Base-by-base conservation (phyloP, 139 green algal species). In the Closterium sp. region DNA sequence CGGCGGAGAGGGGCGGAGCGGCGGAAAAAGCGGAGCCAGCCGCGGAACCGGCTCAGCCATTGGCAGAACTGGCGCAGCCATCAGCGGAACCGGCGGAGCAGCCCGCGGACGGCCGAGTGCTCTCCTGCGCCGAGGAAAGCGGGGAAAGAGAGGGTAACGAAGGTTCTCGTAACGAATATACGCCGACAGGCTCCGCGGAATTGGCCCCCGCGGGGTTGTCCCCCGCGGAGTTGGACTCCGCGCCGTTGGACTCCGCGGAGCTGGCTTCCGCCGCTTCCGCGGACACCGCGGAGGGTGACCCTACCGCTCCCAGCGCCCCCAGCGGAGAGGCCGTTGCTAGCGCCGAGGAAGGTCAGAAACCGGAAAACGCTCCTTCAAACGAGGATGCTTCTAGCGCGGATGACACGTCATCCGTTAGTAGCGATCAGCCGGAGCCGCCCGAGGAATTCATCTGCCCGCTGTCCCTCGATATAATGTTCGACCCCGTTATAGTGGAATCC, bases 371-470 rank as follows among this genome's bases (percentile, higher is more conserved):
- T 79, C 62, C 62, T 79, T 79, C 17, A 27, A 79, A 79, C 19
- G 62, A 79, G 62, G 62, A 24, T 24, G 62, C 19, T 79, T 24
- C 19, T 79, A 27, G 62, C 62, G 62, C 62, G 19, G 62, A 79
- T 79, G 62, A 79, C 62, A 13, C 3, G 62, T 79, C 62, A 79
- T 79, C 62, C 62, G 62, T 79, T 27, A 79, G 62, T 79, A 79
- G 62, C 62, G 62, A 79, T 27, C 62, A 79, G 27, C 85, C 85
- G 31, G 31, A 89, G 87, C 87, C 87, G 24, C 87, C 87, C 2
- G 87, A 89, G 31, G 87, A 89, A 31, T 89, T 89, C 22, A n/a
- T 45, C 9, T 89, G 87, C 17, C 87, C 87, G 29, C 31, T 89
- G 0, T 89, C 87, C 27, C 31, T 89, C 28, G 87, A 89, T n/a